Percentiles rank a stretch among this genome's conserved stretches.
These are phyloP conservation scores for Fusarium coffeatum DNA, from an alignment of 2,329 filamentous ascomycete species.

Conservation along the genomic window DNA sequence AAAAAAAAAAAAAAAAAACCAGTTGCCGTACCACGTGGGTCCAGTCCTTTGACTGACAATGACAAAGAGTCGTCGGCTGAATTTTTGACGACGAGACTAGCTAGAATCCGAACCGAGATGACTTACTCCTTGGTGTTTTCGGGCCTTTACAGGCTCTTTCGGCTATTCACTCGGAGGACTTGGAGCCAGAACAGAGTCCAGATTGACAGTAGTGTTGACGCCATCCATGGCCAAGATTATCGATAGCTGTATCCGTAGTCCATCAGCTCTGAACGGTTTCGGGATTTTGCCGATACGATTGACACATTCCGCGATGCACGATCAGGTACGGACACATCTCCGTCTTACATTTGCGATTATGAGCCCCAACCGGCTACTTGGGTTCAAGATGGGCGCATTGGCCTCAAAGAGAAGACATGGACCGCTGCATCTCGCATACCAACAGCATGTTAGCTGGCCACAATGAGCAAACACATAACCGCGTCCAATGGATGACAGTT, in stretches of 20 bases:
- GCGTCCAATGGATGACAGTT: slow-evolving; percentile 10
- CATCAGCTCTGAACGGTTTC: neutral
- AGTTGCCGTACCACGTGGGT: slow-evolving; percentile 42
- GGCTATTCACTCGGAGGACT: slow-evolving; percentile 27
- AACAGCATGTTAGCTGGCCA: slow-evolving; percentile 25
- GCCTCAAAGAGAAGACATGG: slow-evolving; percentile 35
- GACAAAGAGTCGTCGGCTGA: slow-evolving; percentile 22
- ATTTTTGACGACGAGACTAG: neutral
- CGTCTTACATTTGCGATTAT: slow-evolving; percentile 14
- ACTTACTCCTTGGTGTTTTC: slow-evolving; percentile 33
- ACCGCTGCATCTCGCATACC: slow-evolving; percentile 30
- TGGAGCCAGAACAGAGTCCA: slow-evolving; percentile 17
- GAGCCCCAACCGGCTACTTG: slow-evolving; percentile 35
- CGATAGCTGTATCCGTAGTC: neutral
- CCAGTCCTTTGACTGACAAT: slow-evolving; percentile 16
- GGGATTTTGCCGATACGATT: neutral
- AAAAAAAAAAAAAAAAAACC: too few relatives aligned
- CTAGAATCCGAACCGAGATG: slow-evolving; percentile 39
- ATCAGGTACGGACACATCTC: neutral
- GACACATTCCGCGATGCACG: neutral
- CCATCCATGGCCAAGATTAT: slow-evolving; percentile 22
- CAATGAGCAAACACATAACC: slow-evolving; percentile 16
- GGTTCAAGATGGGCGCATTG: slow-evolving; percentile 41
- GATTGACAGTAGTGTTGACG: slow-evolving; percentile 39
- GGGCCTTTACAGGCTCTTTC: slow-evolving; percentile 33